Conservation (phyloP, 2,329 filamentous ascomycete genomes). For the Fusarium sp. region DNA sequence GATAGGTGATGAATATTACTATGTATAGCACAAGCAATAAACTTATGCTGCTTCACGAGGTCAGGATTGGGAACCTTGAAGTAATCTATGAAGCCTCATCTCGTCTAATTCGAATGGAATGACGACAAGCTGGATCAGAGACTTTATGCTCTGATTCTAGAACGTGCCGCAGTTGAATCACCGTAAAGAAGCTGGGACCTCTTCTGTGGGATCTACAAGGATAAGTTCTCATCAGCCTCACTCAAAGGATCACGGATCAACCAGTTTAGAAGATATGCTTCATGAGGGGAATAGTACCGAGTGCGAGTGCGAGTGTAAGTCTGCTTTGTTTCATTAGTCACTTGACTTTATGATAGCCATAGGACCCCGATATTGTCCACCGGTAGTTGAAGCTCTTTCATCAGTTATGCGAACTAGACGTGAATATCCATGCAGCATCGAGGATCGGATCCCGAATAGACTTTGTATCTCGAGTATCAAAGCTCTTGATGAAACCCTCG, state of each 20-base stretch:
- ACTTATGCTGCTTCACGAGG: not conserved
- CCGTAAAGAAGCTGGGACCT: constrained; percentile 8
- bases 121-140: not conserved
- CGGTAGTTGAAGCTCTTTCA: not conserved
- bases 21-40: not conserved
- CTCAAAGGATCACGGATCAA: not conserved
- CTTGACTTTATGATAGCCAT: not conserved
- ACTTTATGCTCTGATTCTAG: constrained; percentile 12
- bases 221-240: not conserved
- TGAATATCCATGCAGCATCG: not conserved
- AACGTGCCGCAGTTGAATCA: constrained; percentile 11
- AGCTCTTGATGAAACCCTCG: constrained; percentile 15
- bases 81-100: not conserved
- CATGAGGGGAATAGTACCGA: not conserved
- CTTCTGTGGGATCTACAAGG: not conserved
- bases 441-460: not conserved
- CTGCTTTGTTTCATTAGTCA: not conserved
- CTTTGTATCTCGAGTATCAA: not conserved
- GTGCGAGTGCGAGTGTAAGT: constrained; percentile 5
- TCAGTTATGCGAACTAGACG: not conserved
- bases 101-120: not conserved
- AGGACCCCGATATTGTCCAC: not conserved
- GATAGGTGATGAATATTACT: not conserved
- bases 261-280: not conserved
- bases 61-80: not conserved